These are phyloP conservation scores for Malassezia dermatis DNA, from an alignment of 1,284 basidiomycete genomes.

Conservation along the genomic window DNA sequence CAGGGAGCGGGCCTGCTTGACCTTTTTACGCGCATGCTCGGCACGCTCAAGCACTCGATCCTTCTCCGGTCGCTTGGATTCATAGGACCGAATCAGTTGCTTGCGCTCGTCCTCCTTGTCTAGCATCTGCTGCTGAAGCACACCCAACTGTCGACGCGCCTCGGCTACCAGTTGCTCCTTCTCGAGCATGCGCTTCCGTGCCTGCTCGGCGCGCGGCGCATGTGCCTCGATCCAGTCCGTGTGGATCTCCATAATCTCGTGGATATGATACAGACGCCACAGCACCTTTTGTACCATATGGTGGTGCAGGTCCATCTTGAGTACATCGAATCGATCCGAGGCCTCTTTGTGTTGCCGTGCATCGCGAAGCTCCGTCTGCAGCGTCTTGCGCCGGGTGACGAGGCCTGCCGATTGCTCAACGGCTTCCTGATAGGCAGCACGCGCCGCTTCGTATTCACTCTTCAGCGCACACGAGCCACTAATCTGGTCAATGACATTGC, in stretches of 20 bases:
- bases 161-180: constrained; percentile 65
- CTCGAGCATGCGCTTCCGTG: constrained; percentile 67
- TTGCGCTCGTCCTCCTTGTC: constrained; percentile 27
- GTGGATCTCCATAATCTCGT: constrained; percentile 49
- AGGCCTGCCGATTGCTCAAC: constrained; percentile 87
- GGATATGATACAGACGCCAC: constrained; percentile 83
- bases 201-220: constrained; percentile 58
- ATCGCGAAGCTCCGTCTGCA: constrained; percentile 88
- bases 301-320: constrained; percentile 66
- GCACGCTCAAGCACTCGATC: constrained; percentile 67
- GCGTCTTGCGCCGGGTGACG: constrained; percentile 81
- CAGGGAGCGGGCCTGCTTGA: constrained; percentile 60
- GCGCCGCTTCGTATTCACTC: constrained; percentile 77
- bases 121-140: constrained; percentile 27
- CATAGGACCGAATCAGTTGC: constrained; percentile 22
- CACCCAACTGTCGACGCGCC: constrained; percentile 24
- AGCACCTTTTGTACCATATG: constrained; percentile 70
- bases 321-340: constrained; percentile 72
- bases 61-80: constrained; percentile 30
- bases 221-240: constrained; percentile 32
- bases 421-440: constrained; percentile 73
- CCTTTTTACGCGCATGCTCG: constrained; percentile 68
- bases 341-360: constrained; percentile 95
- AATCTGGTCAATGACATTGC: constrained; percentile 87
- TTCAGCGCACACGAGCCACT: constrained; percentile 65